A percentile compares a stretch with the other conserved stretches of the same genome.
These are phyloP conservation scores for Lupinus albus DNA, from an alignment of 306 rosid genomes.

Conservation along the genomic window DNA sequence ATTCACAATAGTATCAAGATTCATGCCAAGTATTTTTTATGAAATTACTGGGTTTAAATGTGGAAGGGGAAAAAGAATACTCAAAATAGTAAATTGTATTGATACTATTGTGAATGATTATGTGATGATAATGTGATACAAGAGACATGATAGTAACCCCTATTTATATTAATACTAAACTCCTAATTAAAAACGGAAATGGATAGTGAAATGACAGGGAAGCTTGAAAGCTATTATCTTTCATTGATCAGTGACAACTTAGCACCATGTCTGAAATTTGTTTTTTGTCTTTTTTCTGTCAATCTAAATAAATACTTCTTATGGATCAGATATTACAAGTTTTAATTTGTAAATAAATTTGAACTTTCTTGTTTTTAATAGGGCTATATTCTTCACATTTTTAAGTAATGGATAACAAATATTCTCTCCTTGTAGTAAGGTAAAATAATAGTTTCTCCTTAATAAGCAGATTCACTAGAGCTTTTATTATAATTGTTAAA, in stretches of 20 bases:
- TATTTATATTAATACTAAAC: too few relatives aligned
- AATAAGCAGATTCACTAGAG: slow-evolving; percentile 6
- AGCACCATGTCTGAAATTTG: neutral
- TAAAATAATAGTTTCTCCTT: neutral
- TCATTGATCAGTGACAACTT: neutral
- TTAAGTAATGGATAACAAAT: neutral
- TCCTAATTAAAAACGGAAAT: too few relatives aligned
- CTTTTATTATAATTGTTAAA: slow-evolving; percentile 12
- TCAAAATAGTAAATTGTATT: too few relatives aligned
- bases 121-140: too few relatives aligned
- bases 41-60: too few relatives aligned
- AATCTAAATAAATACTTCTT: neutral
- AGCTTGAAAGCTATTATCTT: neutral
- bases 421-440: neutral
- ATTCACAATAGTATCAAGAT: too few relatives aligned
- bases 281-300: neutral
- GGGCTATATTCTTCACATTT: neutral
- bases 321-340: neutral
- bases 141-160: too few relatives aligned
- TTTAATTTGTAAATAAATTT: neutral
- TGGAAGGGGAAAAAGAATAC: too few relatives aligned
- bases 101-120: too few relatives aligned
- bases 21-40: too few relatives aligned
- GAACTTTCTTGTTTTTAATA: slow-evolving; percentile 9
- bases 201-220: neutral